Conservation (phyloP, 257 asterid genomes). For the Handroanthus guayacan region DNA sequence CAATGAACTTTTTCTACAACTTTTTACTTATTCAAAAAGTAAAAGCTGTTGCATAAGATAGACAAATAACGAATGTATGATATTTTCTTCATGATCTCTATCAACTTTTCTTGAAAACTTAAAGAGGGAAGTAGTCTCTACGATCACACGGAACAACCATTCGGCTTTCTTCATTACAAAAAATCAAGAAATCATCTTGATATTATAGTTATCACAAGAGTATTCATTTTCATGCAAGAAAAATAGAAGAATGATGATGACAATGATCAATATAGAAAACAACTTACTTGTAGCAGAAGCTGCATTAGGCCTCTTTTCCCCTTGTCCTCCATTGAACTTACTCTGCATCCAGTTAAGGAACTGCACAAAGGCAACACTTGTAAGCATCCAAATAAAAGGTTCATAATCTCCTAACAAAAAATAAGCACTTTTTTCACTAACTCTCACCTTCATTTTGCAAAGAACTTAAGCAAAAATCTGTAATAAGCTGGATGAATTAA, state of each 20-base stretch:
- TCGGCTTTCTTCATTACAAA: no score
- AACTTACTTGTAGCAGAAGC: constrained; percentile 46
- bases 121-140: no score
- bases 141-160: no score
- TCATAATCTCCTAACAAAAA: background rate
- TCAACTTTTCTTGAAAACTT: no score
- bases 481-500: background rate
- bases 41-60: no score
- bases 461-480: constrained; percentile 2
- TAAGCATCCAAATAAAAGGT: background rate
- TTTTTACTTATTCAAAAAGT: no score
- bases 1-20: no score
- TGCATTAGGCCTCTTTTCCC: constrained; percentile 31
- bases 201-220: no score
- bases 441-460: constrained; percentile 65
- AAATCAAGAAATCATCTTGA: no score
- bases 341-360: constrained; percentile 69
- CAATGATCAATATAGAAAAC: background rate
- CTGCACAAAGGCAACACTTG: constrained; percentile 43
- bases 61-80: no score
- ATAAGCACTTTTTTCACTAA: background rate
- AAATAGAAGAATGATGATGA: background rate
- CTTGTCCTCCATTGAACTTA: constrained; percentile 55
- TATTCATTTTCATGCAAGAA: background rate
- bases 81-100: no score